A percentile compares a stretch with the other conserved stretches of the same genome.
These are phyloP conservation scores for Russula sp. DNA, from an alignment of 768 basidiomycete genomes.

Conservation along the genomic window DNA sequence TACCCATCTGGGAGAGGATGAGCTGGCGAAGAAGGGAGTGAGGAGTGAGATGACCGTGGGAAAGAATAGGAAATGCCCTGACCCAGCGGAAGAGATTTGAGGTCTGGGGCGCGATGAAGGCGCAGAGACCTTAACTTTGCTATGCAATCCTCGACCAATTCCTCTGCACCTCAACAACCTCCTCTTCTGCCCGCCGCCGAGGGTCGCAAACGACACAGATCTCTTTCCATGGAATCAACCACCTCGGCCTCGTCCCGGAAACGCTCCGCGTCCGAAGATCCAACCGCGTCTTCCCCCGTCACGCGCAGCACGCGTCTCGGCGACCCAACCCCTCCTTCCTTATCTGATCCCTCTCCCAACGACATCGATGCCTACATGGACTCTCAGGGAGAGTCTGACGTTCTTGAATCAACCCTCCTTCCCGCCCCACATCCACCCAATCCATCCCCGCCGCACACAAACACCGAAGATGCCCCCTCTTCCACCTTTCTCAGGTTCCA, in stretches of 20 bases:
- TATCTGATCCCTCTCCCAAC: conserved; percentile 28
- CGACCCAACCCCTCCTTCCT: conserved; percentile 15
- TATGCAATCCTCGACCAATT: conserved; percentile 9
- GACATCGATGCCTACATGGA: conserved; percentile 52
- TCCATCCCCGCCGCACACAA: not conserved
- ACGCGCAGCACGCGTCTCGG: conserved; percentile 30
- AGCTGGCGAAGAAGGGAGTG: not conserved
- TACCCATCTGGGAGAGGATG: conserved; percentile 1
- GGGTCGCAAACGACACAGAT: conserved; percentile 41
- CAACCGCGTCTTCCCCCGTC: conserved; percentile 36
- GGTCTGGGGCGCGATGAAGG: not conserved
- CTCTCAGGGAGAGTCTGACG: conserved; percentile 28
- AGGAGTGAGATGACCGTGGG: conserved; percentile 5
- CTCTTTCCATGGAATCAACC: conserved; percentile 67
- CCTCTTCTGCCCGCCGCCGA: conserved; percentile 4
- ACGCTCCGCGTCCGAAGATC: conserved; percentile 67
- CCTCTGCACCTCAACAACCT: not conserved
- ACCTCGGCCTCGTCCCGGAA: conserved; percentile 68
- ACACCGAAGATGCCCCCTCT: conserved; percentile 12
- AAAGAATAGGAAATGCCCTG: not conserved
- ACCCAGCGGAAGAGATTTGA: too few relatives aligned
- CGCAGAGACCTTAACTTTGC: not conserved
- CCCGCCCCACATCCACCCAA: conserved; percentile 1
- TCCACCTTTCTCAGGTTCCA: conserved; percentile 37
- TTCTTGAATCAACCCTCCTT: conserved; percentile 10